A percentile compares a stretch with the other conserved stretches of the same genome.
phyloP scores from a whole-genome alignment of 2,329 filamentous ascomycete genomes.

The Colletotrichum neosansevieriae region DNA sequence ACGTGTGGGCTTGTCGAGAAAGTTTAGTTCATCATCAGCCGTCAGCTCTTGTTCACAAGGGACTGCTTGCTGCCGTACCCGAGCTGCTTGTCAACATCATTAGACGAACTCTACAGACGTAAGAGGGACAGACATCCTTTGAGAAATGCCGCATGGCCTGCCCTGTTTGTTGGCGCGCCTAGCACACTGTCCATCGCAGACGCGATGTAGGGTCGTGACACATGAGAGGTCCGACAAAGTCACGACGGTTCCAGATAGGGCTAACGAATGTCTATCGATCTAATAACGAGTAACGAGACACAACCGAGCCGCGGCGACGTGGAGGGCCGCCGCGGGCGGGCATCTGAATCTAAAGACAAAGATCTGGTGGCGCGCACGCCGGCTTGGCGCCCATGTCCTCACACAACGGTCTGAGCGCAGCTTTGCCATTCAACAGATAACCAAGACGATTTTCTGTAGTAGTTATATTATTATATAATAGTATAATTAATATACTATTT shows the following conservation, averaged over 20 bases:
- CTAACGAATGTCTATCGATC: neutral
- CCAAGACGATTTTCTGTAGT: too few species aligned
- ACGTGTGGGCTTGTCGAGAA: slow-evolving; percentile 25
- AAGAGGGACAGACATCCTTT: slow-evolving; percentile 30
- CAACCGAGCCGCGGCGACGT: slow-evolving; percentile 23
- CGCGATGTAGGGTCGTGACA: neutral
- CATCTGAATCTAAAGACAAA: slow-evolving; percentile 8
- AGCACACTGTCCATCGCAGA: slow-evolving; percentile 19
- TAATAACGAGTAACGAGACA: neutral
- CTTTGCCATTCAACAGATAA: too few species aligned
- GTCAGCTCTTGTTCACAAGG: slow-evolving; percentile 21
- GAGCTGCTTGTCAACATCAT: slow-evolving; percentile 18
- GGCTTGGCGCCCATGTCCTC: slow-evolving; percentile 16
- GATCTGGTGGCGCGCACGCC: slow-evolving; percentile 29
- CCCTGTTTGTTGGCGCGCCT: slow-evolving; percentile 20
- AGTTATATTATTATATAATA: too few species aligned
- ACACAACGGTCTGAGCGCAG: slow-evolving; percentile 20
- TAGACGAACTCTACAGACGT: slow-evolving; percentile 31
- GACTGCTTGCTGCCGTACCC: slow-evolving; percentile 35
- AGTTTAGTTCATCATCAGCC: slow-evolving; percentile 34
- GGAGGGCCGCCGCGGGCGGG: too few species aligned
- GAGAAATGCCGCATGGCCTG: slow-evolving; percentile 23
- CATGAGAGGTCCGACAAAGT: neutral
- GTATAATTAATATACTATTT: too few species aligned
- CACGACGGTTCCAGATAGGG: neutral